Percentiles rank a stretch among this genome's conserved stretches.
These are phyloP conservation scores for Lachancea meyersii DNA, from an alignment of 805 yeast species.

Conservation along the genomic window DNA sequence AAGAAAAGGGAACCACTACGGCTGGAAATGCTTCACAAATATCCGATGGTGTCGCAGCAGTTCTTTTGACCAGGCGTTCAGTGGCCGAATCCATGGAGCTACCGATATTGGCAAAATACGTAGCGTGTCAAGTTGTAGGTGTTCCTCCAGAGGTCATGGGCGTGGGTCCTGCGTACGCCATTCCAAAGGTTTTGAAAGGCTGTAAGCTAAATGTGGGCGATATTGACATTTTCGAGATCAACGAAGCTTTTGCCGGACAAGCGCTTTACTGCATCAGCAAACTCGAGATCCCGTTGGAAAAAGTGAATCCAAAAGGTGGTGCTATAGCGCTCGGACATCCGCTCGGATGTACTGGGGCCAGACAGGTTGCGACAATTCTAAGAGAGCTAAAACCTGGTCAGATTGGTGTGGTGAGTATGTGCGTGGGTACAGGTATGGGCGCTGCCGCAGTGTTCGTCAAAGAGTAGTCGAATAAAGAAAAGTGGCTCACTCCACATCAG, in stretches of 20 bases:
- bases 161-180: constrained; percentile 93
- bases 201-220: constrained; percentile 56
- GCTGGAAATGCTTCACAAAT: constrained; percentile 98
- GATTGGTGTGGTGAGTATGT: constrained; percentile 91
- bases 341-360: constrained; percentile 82
- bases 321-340: constrained; percentile 97
- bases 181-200: constrained; percentile 71
- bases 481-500: background rate
- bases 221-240: constrained; percentile 74
- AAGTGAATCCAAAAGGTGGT: constrained; percentile 90
- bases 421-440: constrained; percentile 98
- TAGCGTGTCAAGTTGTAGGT: constrained; percentile 76
- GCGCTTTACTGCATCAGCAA: constrained; percentile 68
- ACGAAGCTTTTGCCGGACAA: constrained; percentile 97
- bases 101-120: constrained; percentile 72
- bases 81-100: constrained; percentile 69
- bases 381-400: constrained; percentile 74
- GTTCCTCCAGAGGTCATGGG: constrained; percentile 98
- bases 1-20: constrained; percentile 71
- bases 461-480: constrained; percentile 41
- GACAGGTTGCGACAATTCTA: constrained; percentile 85
- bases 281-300: constrained; percentile 58
- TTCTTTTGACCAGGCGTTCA: constrained; percentile 75
- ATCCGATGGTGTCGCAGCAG: constrained; percentile 93
- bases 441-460: constrained; percentile 83